Base-by-base conservation (phyloP, 176 grass and related monocot genomes). In the Coix lacrymajobi region DNA sequence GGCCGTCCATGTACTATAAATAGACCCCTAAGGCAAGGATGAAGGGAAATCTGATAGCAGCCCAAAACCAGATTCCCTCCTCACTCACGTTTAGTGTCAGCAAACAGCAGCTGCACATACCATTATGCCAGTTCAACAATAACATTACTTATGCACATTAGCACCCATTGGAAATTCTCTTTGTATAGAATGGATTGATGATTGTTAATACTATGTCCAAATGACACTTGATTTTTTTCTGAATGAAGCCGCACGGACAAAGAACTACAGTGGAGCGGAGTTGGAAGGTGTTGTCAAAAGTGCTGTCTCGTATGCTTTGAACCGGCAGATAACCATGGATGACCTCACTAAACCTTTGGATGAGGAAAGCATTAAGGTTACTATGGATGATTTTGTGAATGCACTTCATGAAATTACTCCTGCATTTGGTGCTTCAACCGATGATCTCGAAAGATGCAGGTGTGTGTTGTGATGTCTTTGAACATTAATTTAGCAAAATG, bases 271-370 rank as follows among this genome's bases (percentile, higher is more conserved):
- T 83, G 96, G 96, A 87, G 96, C 96, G 69, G 96, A 96, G 84
- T 76, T 99, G 65, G 92, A 99, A 91, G 96, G 96, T 85, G 93
- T 99, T 81, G 96, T 99, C 33, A 96, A 99, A 86, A 99, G 96
- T 74, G 96, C 96, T 33, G 93, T 95, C 62, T 96, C 96, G 34
- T 99, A 45, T 90, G 96, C 93, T 75, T 85, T 96, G 77, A 93
- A 99, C 75, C 87, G 93, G 57, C 96, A 99, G 71, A 90, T 95
- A 83, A 93, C 76, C 52, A 93, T 99, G 96, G 96, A 96, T 85
- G 93, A 99, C 65, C 89, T 99, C 45, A 96, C 92, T 11, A 99
- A 96, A 74, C 87, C 58, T 69, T 87, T 96, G 73, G 89, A 99
- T 62, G 93, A 95, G 75, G 96, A 99, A 85, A 99, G 93, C 71